Conservation (phyloP, 2,329 filamentous ascomycete genomes). For the Neofusicoccum ribis region DNA sequence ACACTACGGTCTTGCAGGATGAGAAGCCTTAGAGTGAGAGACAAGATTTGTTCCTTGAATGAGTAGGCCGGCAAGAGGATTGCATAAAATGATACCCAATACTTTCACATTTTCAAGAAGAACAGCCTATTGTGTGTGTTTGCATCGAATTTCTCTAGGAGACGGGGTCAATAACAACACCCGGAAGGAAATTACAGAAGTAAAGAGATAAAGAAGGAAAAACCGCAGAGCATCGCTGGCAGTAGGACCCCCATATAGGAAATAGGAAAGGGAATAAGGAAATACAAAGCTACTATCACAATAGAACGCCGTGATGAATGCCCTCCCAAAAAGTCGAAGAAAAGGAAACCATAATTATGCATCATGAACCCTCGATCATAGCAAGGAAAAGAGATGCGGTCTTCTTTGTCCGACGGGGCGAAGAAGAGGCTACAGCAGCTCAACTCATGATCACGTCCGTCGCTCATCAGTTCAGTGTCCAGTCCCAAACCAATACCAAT, state of each 20-base stretch:
- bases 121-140: not conserved
- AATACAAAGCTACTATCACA: constrained; percentile 7
- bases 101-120: not conserved
- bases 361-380: constrained; percentile 15
- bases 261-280: constrained; percentile 21
- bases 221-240: constrained; percentile 15
- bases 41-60: constrained; percentile 8
- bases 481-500: not conserved
- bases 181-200: constrained; percentile 13
- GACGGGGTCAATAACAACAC: not conserved
- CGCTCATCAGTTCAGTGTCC: constrained; percentile 3
- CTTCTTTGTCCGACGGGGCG: not conserved
- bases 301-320: constrained; percentile 21
- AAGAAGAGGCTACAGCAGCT: not conserved
- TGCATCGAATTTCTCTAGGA: constrained; percentile 3
- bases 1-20: constrained; percentile 10
- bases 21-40: constrained; percentile 3
- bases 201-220: not conserved
- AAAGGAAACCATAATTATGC: constrained; percentile 13
- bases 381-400: constrained; percentile 16
- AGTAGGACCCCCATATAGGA: not conserved
- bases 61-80: not conserved
- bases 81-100: not conserved
- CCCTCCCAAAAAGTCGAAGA: not conserved
- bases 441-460: constrained; percentile 16